These are phyloP conservation scores for Aspergillus glaucus DNA, from an alignment of 2,329 filamentous ascomycete species.

Conservation along the genomic window DNA sequence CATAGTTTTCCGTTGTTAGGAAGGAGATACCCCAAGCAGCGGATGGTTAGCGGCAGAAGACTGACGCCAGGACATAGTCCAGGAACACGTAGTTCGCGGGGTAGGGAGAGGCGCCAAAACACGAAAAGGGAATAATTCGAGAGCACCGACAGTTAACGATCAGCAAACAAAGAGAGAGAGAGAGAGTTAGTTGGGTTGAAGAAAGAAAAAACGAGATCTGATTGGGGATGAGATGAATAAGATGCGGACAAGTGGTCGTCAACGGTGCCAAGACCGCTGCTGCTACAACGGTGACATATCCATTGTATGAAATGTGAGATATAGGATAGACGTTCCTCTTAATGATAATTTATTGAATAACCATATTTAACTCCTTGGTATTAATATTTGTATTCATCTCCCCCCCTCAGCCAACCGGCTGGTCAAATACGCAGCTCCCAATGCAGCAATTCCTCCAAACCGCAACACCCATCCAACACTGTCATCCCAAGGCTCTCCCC, in stretches of 20 bases:
- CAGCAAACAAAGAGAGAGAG: too few species aligned
- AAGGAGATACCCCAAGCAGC: constrained; percentile 16
- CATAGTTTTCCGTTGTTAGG: constrained; percentile 21
- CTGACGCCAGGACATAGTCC: constrained; percentile 19
- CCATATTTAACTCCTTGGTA: background rate
- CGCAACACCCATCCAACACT: constrained; percentile 83
- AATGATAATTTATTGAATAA: background rate
- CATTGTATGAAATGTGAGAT: background rate
- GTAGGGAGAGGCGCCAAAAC: background rate
- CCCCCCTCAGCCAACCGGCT: constrained; percentile 58
- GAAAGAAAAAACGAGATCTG: constrained; percentile 1
- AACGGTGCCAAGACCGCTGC: background rate
- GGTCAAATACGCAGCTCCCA: constrained; percentile 70
- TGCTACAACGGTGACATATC: background rate
- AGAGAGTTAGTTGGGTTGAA: constrained; percentile 3
- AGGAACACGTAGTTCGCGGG: background rate
- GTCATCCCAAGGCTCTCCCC: constrained; percentile 75
- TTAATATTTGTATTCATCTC: background rate
- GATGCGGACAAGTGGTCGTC: constrained; percentile 1
- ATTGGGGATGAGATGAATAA: background rate
- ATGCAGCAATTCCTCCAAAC: constrained; percentile 71
- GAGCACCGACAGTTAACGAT: background rate
- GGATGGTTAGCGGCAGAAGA: constrained; percentile 29
- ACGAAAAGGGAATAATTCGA: background rate
- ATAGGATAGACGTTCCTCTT: too few species aligned